Evolutionary conservation across 140 eudicot genomes (phyloP), one percentile per base, ranked within the genome.

Genomic region (Erigeron philadelphicus): DNA sequence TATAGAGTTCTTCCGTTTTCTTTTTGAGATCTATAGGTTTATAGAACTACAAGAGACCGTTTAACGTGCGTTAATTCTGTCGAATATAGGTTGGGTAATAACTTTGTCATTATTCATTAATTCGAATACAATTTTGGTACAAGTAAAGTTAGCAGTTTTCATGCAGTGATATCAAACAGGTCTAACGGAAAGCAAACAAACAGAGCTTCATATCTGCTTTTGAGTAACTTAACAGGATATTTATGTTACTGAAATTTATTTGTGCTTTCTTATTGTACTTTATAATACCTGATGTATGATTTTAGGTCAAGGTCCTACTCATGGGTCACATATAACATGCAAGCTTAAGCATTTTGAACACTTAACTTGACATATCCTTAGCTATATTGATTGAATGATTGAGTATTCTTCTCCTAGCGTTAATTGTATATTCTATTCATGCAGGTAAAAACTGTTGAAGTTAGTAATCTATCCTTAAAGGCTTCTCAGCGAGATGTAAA

Each of bases 381-480:
- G 38, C 38, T 31, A 16, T 41, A 18, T 19, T 31, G 19, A 46
- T 4, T 70, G 67, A 42, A 23, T 40, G 17, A 71, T 35, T n/a
- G 6, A 13, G 8, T 38, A 42, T 47, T 31, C 25, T 43, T 43
- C 44, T 1, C 11, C 47, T n/a, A 11, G 44, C 12, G 12, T 46
- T 40, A 68, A 41, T 49, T 18, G n/a, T 50, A 21, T 43, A 7
- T 66, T 59, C 16, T 49, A 44, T 55, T 58, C 43, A 12, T 72
- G 79, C 84, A 91, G 97, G 72, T 76, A 46, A 86, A 31, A 78
- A 91, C 91, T 15, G 88, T 88, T 31, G 84, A 88, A 80, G 97
- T 91, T 73, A 76, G 90, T 88, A 88, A 88, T 81, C 82, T 91
- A 41, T 91, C 97, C 19, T 65, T 88, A 35, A 87, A 87, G 75